Conservation (phyloP, 2,329 filamentous ascomycete species). For the Diaporthe sp. region DNA sequence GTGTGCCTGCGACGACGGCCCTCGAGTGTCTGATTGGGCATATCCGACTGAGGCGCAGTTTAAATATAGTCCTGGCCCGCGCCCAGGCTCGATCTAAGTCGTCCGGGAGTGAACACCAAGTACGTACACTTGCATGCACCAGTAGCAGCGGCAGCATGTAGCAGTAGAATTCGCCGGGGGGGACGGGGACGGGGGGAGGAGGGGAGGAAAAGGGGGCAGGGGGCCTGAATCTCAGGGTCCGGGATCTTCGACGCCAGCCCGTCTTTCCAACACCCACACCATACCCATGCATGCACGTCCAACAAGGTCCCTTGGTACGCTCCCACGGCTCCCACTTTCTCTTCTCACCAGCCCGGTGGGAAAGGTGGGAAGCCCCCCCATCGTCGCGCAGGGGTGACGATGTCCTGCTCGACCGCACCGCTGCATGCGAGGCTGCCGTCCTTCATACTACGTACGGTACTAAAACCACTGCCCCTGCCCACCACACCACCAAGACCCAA, state of each 20-base stretch:
- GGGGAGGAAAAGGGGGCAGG: conserved; percentile 4
- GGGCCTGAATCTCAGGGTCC: conserved; percentile 25
- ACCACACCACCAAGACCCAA: conserved; percentile 13
- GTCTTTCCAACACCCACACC: neutral
- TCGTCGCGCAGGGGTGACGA: conserved; percentile 27
- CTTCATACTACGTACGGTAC: neutral
- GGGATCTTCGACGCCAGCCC: neutral
- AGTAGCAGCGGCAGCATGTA: neutral
- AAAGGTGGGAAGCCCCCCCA: neutral
- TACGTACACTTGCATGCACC: neutral
- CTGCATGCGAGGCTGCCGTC: conserved; percentile 19
- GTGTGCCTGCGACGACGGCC: conserved; percentile 1
- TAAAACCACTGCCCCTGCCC: conserved; percentile 28
- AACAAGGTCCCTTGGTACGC: conserved; percentile 20
- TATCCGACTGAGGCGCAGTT: conserved; percentile 21
- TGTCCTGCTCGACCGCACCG: neutral
- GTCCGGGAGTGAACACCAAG: neutral
- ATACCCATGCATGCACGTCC: neutral
- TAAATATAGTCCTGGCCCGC: conserved; percentile 17
- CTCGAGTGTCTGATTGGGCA: conserved; percentile 16
- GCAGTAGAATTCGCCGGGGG: neutral
- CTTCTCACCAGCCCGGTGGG: conserved; percentile 5
- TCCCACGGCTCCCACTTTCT: neutral
- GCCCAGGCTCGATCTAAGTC: conserved; percentile 5
- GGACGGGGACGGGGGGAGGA: neutral